Conservation (phyloP, 257 asterid genomes). For the Cordia subcordata region DNA sequence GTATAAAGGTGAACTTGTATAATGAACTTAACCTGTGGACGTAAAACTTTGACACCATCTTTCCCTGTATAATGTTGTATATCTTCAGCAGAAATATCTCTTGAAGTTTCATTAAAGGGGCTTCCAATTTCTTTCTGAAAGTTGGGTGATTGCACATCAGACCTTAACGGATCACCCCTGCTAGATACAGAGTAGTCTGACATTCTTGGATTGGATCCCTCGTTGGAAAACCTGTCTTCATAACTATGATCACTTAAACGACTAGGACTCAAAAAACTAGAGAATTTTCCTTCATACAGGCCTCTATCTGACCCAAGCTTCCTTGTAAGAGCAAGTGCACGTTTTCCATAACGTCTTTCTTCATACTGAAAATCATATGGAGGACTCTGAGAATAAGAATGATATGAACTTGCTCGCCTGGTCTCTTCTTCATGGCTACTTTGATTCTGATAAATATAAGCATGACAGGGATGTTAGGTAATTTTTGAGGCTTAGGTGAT, state of each 20-base stretch:
- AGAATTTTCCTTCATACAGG: slow-evolving; percentile 67
- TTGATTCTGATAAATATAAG: slow-evolving; percentile 44
- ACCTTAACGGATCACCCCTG: slow-evolving; percentile 56
- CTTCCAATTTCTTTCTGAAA: slow-evolving; percentile 56
- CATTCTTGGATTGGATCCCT: slow-evolving; percentile 51
- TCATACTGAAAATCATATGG: slow-evolving; percentile 98
- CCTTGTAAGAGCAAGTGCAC: slow-evolving; percentile 58
- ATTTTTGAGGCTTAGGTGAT: slow-evolving; percentile 7
- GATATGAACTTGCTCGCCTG: slow-evolving; percentile 95
- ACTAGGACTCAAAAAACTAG: slow-evolving; percentile 75
- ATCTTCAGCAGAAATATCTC: slow-evolving; percentile 42
- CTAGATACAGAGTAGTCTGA: slow-evolving; percentile 59
- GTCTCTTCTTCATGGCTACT: slow-evolving; percentile 65
- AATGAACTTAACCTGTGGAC: slow-evolving; percentile 51
- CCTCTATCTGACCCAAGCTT: slow-evolving; percentile 94
- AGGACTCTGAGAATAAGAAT: slow-evolving; percentile 96
- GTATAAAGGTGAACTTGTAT: not conserved
- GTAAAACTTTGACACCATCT: slow-evolving; percentile 29
- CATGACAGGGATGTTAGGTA: slow-evolving; percentile 26
- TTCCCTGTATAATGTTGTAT: slow-evolving; percentile 19
- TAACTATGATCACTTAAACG: slow-evolving; percentile 44
- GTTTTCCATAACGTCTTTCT: slow-evolving; percentile 82
- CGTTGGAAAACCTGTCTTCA: slow-evolving; percentile 56
- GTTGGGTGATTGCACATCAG: slow-evolving; percentile 43
- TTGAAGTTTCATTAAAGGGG: slow-evolving; percentile 57